Percentiles rank a stretch among this genome's conserved stretches.
These are phyloP conservation scores for Galerina marginata DNA, from an alignment of 768 basidiomycete genomes.

Conservation along the genomic window DNA sequence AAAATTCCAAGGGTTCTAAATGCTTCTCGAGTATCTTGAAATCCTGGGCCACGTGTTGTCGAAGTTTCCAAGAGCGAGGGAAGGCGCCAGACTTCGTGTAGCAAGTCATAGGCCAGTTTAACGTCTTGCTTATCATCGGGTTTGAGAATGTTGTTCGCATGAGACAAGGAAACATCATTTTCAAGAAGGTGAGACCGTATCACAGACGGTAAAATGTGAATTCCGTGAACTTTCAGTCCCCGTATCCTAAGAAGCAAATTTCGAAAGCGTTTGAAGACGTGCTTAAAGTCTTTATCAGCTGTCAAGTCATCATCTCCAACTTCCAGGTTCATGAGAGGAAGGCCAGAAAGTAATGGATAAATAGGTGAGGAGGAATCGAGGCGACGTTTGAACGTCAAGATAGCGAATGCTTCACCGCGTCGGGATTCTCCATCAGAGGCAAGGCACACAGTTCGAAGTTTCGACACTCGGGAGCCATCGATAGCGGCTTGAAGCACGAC, in stretches of 20 bases:
- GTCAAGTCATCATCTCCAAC: constrained; percentile 35
- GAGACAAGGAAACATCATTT: background rate
- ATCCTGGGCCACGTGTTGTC: background rate
- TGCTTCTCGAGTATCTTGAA: constrained; percentile 1
- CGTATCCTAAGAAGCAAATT: constrained; percentile 22
- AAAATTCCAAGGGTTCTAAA: constrained; percentile 11
- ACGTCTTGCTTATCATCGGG: constrained; percentile 28
- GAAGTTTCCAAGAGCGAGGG: background rate
- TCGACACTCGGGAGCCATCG: constrained; percentile 1
- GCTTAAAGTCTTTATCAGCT: constrained; percentile 32
- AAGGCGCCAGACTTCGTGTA: constrained; percentile 20
- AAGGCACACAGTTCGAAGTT: constrained; percentile 19
- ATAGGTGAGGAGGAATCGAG: constrained; percentile 20
- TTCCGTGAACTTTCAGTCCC: constrained; percentile 23
- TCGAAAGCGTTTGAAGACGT: constrained; percentile 30
- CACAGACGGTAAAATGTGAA: constrained; percentile 18
- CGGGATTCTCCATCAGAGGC: constrained; percentile 29
- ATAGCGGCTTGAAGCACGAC: constrained; percentile 16
- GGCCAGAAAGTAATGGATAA: constrained; percentile 13
- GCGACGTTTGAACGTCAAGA: constrained; percentile 10
- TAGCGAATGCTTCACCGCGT: constrained; percentile 17
- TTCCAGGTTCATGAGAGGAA: constrained; percentile 25
- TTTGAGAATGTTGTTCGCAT: constrained; percentile 16
- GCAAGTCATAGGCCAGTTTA: constrained; percentile 16
- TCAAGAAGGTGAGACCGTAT: constrained; percentile 18